phyloP scores from a whole-genome alignment of 2,329 filamentous ascomycete genomes.

The Orbilia brochopaga region DNA sequence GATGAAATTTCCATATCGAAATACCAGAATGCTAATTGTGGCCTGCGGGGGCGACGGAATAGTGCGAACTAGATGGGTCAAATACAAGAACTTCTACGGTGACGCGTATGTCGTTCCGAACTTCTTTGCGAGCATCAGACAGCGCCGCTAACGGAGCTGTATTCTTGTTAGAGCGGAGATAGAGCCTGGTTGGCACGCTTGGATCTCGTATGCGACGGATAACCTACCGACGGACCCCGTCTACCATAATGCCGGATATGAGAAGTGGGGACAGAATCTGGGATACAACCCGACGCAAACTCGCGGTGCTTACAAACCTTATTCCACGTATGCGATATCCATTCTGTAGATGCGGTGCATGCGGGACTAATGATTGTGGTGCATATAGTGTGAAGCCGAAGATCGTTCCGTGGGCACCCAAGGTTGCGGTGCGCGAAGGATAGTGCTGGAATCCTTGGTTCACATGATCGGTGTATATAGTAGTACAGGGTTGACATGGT shows the following conservation, averaged over 20 bases:
- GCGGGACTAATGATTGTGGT: not conserved
- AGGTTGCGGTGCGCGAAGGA: conserved; percentile 26
- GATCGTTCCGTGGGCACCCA: conserved; percentile 33
- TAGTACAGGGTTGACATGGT: not conserved
- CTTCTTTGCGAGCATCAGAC: conserved; percentile 20
- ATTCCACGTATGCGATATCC: conserved; percentile 78
- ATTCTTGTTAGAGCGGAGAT: conserved; percentile 69
- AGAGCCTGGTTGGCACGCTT: conserved; percentile 92
- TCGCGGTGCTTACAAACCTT: conserved; percentile 84
- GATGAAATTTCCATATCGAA: not conserved
- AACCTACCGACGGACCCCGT: conserved; percentile 68
- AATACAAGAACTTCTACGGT: conserved; percentile 87
- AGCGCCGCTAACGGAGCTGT: too few relatives aligned
- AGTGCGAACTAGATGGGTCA: conserved; percentile 97
- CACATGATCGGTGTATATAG: too few relatives aligned
- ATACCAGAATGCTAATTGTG: not conserved
- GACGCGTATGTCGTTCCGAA: conserved; percentile 68
- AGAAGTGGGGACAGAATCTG: conserved; percentile 37
- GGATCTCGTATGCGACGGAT: conserved; percentile 93
- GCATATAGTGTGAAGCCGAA: conserved; percentile 39
- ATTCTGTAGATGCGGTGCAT: not conserved
- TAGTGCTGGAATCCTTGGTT: too few relatives aligned
- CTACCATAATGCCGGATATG: conserved; percentile 36
- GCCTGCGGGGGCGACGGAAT: conserved; percentile 19
- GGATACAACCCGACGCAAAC: conserved; percentile 76